Evolutionary conservation across 371 early-diverging fungal species (phyloP), one percentile per base, ranked within the genome.

Genomic region (Nematocida sp.): DNA sequence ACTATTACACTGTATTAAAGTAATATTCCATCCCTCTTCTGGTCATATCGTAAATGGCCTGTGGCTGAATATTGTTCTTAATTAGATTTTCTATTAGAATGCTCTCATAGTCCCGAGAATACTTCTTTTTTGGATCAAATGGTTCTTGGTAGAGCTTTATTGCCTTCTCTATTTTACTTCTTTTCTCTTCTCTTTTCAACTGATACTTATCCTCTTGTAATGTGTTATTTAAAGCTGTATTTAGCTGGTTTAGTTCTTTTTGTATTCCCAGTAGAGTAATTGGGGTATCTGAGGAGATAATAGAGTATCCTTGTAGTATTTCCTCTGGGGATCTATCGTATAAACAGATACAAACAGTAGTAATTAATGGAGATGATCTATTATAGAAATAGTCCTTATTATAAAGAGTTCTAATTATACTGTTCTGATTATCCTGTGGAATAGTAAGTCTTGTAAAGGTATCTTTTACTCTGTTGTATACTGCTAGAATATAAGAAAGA

Each of bases 11-110:
- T 11, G 11, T 41, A n/a, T 11, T 15, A 46, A 13, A 25, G 43
- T 60, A 70, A 35, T 70, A 70, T 47, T 70, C 74, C 35, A 57
- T 57, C 13, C 74, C 74, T 58, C 52, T 70, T 3, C 46, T 3
- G 2, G 74, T 70, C 0, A 70, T 47, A 29, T 70, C 41, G 38
- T 58, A 29, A 37, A 57, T 41, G 15, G 32, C 9, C 35, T 29
- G 19, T 54, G 76, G 34, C 25, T 47, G 35, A 21, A 57, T n/a
- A 45, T 53, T 61, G 17, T 60, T 57, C 31, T 58, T 65, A 0
- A 70, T 38, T 31, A 70, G 27, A 0, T 55, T 41, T 32, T 70
- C 74, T 9, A 70, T 70, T 27, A 70, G 40, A 3, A 70, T 15
- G 9, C 45, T 23, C 2, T 70, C 60, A 55, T 70, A 70, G 41